These are phyloP conservation scores for Gossypium sturtianum DNA, from an alignment of 345 rosid species.

Conservation along the genomic window DNA sequence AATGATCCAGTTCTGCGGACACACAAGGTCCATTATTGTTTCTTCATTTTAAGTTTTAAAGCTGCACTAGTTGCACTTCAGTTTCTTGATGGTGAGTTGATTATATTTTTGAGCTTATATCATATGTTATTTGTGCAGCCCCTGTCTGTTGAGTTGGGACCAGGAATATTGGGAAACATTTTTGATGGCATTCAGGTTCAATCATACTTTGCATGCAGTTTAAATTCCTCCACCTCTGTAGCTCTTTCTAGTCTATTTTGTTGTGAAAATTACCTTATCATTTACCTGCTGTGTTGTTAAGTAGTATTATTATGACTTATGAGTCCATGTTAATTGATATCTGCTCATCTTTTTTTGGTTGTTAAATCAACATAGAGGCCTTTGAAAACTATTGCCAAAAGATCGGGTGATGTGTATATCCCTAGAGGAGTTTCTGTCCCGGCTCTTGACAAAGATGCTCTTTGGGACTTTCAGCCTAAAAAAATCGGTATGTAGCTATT, in stretches of 20 bases:
- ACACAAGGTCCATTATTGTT: conserved; percentile 50
- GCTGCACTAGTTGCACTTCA: background rate
- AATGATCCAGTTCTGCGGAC: conserved; percentile 94
- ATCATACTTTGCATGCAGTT: conserved; percentile 4
- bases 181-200: conserved; percentile 98
- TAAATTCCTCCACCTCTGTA: background rate
- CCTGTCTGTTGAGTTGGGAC: conserved; percentile 94
- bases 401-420: conserved; percentile 94
- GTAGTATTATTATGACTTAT: background rate
- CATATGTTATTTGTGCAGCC: conserved; percentile 58
- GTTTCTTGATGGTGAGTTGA: background rate
- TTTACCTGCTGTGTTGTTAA: conserved; percentile 3
- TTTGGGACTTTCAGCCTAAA: conserved; percentile 92
- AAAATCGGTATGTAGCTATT: conserved; percentile 50
- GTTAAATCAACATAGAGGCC: conserved; percentile 61
- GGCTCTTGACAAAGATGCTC: conserved; percentile 88
- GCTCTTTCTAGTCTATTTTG: background rate
- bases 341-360: conserved; percentile 1
- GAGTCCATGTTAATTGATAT: background rate
- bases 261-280: background rate
- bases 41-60: background rate
- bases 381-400: conserved; percentile 88
- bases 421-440: conserved; percentile 99
- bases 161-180: conserved; percentile 96
- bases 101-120: conserved; percentile 12